phyloP scores from a whole-genome alignment of 1,139 yeast genomes.

The Scheffersomyces insectosa region DNA sequence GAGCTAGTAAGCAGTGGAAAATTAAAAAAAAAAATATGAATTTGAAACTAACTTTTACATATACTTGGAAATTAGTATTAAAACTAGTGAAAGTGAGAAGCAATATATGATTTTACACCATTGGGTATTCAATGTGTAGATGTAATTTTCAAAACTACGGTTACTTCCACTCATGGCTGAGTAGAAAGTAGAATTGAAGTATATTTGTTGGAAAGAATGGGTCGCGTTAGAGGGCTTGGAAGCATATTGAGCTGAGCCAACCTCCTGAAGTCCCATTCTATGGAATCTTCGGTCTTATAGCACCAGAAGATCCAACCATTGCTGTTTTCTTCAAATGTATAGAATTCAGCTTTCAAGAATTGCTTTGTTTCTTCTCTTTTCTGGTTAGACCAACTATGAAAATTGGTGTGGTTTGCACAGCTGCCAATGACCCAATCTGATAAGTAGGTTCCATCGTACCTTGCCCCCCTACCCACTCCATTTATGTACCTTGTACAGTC shows the following conservation, averaged over 20 bases:
- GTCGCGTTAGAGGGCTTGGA: background rate
- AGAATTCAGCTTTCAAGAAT: slow-evolving; percentile 87
- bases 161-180: background rate
- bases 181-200: background rate
- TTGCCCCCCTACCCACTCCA: slow-evolving; percentile 86
- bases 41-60: too few species aligned
- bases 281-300: slow-evolving; percentile 81
- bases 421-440: slow-evolving; percentile 56
- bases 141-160: background rate
- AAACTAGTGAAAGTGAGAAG: too few species aligned
- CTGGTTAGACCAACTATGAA: slow-evolving; percentile 59
- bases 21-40: too few species aligned
- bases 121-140: background rate
- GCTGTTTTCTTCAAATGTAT: slow-evolving; percentile 64
- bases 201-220: background rate
- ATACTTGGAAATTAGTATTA: too few species aligned
- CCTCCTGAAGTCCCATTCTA: slow-evolving; percentile 83
- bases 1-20: too few species aligned
- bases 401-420: slow-evolving; percentile 60
- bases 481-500: slow-evolving; percentile 93
- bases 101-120: too few species aligned
- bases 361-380: slow-evolving; percentile 60
- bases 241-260: slow-evolving; percentile 31
- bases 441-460: slow-evolving; percentile 73
- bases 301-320: slow-evolving; percentile 91